Evolutionary conservation across 805 yeast species (phyloP), one percentile per base, ranked within the genome.

Genomic region (Kodamaea jinghongensis): DNA sequence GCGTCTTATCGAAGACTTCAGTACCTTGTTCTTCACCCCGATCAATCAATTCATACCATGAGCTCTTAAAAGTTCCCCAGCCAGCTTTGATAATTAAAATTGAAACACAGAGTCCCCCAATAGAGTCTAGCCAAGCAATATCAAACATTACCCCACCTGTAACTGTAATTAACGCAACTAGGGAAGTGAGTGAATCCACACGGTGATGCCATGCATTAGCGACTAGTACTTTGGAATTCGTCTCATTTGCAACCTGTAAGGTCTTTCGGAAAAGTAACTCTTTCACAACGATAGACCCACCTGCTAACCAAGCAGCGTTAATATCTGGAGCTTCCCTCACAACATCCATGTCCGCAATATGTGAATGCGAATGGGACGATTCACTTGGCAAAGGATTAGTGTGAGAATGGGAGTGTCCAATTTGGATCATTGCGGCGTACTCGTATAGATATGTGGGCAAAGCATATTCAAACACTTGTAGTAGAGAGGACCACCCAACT

Each of bases 141-240:
- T 81, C 76, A 46, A 89, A 76, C 44, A 87, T 69, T 49, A 85
- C 82, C 25, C 96, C 95, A 2, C 90, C 81, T 0, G 95, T 76
- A 37, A 93, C 93, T 1, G 98, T 89, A 3, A 81, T 75, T 14
- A 91, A 73, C 0, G 98, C 97, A 6, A 91, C 98, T 15, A 84
- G 71, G 0, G 97, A 87, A 1, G 98, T 95, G 51, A 93, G 60
- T 1, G 96, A 84, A 57, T 93, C 99, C 8, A 91, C 93, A 47
- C 99, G 75, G 58, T 93, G 99, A 60, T 93, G 99, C 98, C 99
- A 93, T 3, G 99, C 99, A 56, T 93, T 93, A 3, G 99, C 99
- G 36, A 87, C 80, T 34, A 93, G 71, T 3, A 93, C 98, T 46
- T 88, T 87, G 0, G 96, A 88, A 55, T 86, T 85, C 20, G 87